Percentiles rank a stretch among this genome's conserved stretches.
Conservation (phyloP, 306 rosid genomes). For the Calophaca sinica region DNA sequence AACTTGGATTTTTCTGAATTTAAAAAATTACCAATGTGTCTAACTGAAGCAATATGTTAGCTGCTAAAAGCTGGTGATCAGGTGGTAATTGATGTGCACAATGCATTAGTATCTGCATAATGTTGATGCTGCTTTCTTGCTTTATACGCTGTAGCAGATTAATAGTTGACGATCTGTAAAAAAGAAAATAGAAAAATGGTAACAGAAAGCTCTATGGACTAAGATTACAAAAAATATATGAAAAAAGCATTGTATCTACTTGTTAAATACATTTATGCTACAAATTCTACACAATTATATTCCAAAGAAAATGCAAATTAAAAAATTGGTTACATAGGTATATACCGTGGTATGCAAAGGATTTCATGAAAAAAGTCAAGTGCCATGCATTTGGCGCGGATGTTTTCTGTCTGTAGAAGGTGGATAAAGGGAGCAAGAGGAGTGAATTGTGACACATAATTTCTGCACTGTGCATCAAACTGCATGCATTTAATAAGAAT, state of each 20-base stretch:
- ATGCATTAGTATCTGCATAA: constrained; percentile 63
- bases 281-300: constrained; percentile 21
- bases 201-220: constrained; percentile 28
- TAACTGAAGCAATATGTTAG: constrained; percentile 70
- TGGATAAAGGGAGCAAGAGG: constrained; percentile 70
- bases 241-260: not conserved
- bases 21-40: constrained; percentile 61
- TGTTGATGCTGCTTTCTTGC: constrained; percentile 59
- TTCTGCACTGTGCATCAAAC: constrained; percentile 70
- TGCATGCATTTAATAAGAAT: constrained; percentile 78
- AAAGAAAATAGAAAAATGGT: not conserved
- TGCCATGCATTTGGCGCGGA: constrained; percentile 61
- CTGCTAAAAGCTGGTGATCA: constrained; percentile 75
- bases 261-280: constrained; percentile 8
- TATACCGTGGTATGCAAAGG: constrained; percentile 77
- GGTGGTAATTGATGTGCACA: constrained; percentile 67
- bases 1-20: not conserved
- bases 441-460: constrained; percentile 64
- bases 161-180: constrained; percentile 69
- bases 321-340: constrained; percentile 39
- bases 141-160: constrained; percentile 64
- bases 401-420: constrained; percentile 62
- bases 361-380: constrained; percentile 78
- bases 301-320: constrained; percentile 10
- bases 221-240: constrained; percentile 33